Evolutionary conservation across 148 eudicot genomes (phyloP), one percentile per base, ranked within the genome.

Genomic region (Diospyros lotus): DNA sequence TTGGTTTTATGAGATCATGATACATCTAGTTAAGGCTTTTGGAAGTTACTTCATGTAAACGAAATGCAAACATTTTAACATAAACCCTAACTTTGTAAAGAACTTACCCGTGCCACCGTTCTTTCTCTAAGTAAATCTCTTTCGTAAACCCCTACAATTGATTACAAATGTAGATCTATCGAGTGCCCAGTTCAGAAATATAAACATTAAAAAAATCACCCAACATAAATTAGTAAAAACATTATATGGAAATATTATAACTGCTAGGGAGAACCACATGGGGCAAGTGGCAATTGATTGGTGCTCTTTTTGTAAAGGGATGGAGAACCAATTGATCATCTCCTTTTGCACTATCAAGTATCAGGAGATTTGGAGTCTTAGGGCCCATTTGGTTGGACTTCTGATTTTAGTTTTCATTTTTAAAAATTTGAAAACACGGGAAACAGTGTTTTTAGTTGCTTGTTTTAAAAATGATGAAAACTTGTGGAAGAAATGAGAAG

Each of bases 101-200:
- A 77, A 83, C 92, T 75, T 93, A 95, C 99, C 99, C 97, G 55
- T 89, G 90, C 99, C 99, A 95, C 66, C 90, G 83, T 71, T 92
- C 96, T 86, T 88, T 90, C 81, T 89, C 97, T 88, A 95, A 80
- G 84, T 84, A 77, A 80, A 95, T 95, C 87, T 90, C 97, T 82
- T 95, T 95, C 9, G 99, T 95, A 74, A 95, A 95, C 67, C 99
- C 99, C 99, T 95, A 55, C 83, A 72, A 80, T 73, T 41, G 68
- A 56, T 68, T 46, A 54, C 58, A 9, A 78, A 75, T 56, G 66
- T 45, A 58, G 62, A 48, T 71, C 12, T 41, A 28, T 28, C 28
- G 48, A 45, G 63, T 45, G 44, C 6, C 28, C 53, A 15, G 68
- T 73, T 60, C 70, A 62, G 61, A 13, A 68, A n/a, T 3, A 53